Conservation (phyloP, 768 basidiomycete genomes). For the Lactarius sp. region DNA sequence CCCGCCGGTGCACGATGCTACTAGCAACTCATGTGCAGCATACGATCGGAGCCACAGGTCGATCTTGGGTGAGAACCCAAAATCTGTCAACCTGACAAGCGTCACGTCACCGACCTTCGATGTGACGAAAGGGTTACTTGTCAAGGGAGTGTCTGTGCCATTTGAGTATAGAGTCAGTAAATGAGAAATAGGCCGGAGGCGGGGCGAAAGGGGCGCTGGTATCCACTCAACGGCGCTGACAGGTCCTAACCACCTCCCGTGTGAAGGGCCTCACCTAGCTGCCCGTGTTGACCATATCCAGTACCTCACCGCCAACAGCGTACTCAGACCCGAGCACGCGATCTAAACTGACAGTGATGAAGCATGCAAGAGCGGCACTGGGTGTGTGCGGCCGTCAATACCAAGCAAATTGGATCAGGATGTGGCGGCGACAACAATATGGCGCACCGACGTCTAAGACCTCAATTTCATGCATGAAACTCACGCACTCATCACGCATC, state of each 20-base stretch:
- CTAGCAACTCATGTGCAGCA: slow-evolving; percentile 74
- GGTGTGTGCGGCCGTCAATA: slow-evolving; percentile 72
- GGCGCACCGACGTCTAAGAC: slow-evolving; percentile 17
- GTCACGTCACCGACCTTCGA: slow-evolving; percentile 32
- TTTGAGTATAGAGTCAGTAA: slow-evolving; percentile 3
- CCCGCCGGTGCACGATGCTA: slow-evolving; percentile 29
- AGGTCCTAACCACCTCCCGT: slow-evolving; percentile 72
- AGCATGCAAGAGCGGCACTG: slow-evolving; percentile 58
- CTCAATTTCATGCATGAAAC: slow-evolving; percentile 24
- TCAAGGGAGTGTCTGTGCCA: slow-evolving; percentile 66
- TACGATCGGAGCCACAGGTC: slow-evolving; percentile 89
- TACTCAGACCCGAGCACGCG: slow-evolving; percentile 78
- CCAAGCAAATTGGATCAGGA: slow-evolving; percentile 33
- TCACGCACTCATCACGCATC: slow-evolving; percentile 21
- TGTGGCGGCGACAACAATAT: not conserved
- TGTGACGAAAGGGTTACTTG: slow-evolving; percentile 38
- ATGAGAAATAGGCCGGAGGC: not conserved
- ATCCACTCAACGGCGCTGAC: slow-evolving; percentile 80
- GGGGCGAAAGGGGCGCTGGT: slow-evolving; percentile 55
- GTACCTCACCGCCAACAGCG: slow-evolving; percentile 74
- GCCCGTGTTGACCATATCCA: slow-evolving; percentile 55
- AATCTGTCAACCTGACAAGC: slow-evolving; percentile 81
- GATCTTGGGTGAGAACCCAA: slow-evolving; percentile 84
- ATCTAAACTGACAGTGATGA: slow-evolving; percentile 64
- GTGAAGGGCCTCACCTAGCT: slow-evolving; percentile 45